Evolutionary conservation across 805 yeast genomes (phyloP).

Genomic region (Sungouiella thailandica): DNA sequence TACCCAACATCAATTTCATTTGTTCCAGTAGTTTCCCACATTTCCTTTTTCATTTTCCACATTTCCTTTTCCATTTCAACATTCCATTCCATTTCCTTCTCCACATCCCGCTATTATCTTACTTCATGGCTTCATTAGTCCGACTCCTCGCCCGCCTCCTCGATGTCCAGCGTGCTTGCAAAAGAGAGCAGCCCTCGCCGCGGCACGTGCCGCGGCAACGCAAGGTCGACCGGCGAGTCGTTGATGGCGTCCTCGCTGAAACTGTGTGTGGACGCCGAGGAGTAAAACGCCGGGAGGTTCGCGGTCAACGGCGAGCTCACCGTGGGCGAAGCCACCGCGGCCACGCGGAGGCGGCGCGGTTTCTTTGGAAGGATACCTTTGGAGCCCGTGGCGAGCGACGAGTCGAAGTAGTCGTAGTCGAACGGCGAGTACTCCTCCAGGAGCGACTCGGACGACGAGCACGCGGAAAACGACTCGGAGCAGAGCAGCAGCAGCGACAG

Average conservation of each 20-base stretch:
- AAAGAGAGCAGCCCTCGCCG: background rate
- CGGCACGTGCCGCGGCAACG: slow-evolving; percentile 9
- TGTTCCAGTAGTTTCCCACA: too few relatives aligned
- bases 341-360: too few relatives aligned
- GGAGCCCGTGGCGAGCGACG: background rate
- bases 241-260: slow-evolving; percentile 31
- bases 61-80: too few relatives aligned
- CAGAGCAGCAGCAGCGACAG: slow-evolving; percentile 28
- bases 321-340: slow-evolving; percentile 24
- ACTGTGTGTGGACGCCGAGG: slow-evolving; percentile 14
- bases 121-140: too few relatives aligned
- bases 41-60: too few relatives aligned
- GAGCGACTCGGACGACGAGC: slow-evolving; percentile 28
- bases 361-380: too few relatives aligned
- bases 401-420: slow-evolving; percentile 23
- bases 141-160: slow-evolving; percentile 7
- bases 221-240: slow-evolving; percentile 36
- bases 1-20: too few relatives aligned
- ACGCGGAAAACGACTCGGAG: slow-evolving; percentile 21
- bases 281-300: too few relatives aligned
- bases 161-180: slow-evolving; percentile 2
- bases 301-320: slow-evolving; percentile 34
- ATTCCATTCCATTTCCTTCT: too few relatives aligned
- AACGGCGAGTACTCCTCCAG: slow-evolving; percentile 22
- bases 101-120: too few relatives aligned